These are phyloP conservation scores for Daldinia concentrica DNA, from an alignment of 495 filamentous ascomycete genomes.

Conservation along the genomic window DNA sequence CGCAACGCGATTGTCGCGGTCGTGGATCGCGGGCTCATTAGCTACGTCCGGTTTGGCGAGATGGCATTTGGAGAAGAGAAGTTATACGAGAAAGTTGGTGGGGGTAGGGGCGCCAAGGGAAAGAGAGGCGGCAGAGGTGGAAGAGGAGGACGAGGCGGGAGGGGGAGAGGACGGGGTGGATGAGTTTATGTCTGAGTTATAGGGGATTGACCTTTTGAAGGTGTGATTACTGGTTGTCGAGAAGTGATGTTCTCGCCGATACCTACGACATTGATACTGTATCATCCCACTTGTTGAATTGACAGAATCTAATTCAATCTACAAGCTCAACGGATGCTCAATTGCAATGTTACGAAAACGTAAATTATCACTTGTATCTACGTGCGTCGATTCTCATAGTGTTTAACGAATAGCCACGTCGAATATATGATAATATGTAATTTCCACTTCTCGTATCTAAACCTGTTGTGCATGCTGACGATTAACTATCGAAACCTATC, in stretches of 20 bases:
- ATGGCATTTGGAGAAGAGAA: constrained; percentile 80
- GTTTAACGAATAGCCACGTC: neutral
- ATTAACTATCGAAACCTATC: neutral
- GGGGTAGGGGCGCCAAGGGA: constrained; percentile 50
- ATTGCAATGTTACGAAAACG: neutral
- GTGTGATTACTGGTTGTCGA: too few relatives aligned
- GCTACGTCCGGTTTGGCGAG: constrained; percentile 83
- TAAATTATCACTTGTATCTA: neutral
- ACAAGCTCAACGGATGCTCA: neutral
- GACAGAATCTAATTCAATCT: too few relatives aligned
- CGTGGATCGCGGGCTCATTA: constrained; percentile 88
- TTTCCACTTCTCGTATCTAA: neutral
- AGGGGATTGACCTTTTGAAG: neutral
- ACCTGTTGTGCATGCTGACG: neutral
- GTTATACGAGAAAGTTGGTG: constrained; percentile 63
- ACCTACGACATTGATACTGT: neutral
- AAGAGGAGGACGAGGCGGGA: constrained; percentile 36
- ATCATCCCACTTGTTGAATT: neutral
- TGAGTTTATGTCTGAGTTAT: neutral
- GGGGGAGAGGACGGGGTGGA: neutral
- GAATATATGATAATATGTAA: neutral
- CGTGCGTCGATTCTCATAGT: neutral
- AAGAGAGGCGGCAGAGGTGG: constrained; percentile 57
- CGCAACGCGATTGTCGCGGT: constrained; percentile 86
- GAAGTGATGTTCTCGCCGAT: neutral